Base-by-base conservation (phyloP, 495 filamentous ascomycete species). In the Trichoderma virens region DNA sequence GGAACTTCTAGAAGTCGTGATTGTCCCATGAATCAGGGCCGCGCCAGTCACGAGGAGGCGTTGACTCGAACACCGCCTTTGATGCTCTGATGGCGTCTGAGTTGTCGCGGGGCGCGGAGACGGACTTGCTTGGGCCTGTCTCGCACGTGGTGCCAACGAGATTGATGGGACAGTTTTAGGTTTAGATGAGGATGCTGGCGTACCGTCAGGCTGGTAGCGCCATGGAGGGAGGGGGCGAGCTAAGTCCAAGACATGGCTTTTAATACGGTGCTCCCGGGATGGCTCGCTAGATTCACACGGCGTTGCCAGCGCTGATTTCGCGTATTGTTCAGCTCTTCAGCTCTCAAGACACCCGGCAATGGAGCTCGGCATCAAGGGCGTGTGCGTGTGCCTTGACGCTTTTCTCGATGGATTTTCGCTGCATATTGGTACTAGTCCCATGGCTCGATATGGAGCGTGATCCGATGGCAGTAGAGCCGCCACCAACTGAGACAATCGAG, bases 141-240 rank as follows among this genome's bases (percentile, higher is more conserved):
- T 30, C 51, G 51, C 51, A 56, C 51, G 51, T 56, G 51, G 51
- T 56, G 43, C 43, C 20, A 20, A 20, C 43, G 43, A 47, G 43
- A 47, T 47, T 47, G 43, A 20, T 47, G 43, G 43, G 43, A 47
- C 43, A 47, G 43, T 30, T 56, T 56, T 56, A 56, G 27, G 51
- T 31, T 56, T 56, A 56, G 51, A 56, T 56, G 25, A 56, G 27
- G 1, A 28, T 47, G 43, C 18, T 47, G 43, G 43, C 43, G 41
- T 56, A 56, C 51, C 51, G 51, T 56, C 51, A 56, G 51, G 51
- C 51, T 56, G 51, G 51, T 56, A 56, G 51, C 51, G 51, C 51
- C 20, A 56, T 30, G 51, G 27, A 56, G 25, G 27, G 13, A 25
- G 51, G 51, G 51, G 51, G 25, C 51, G 9, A 30, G 25, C 51